phyloP scores from a whole-genome alignment of 805 yeast genomes.

The Cyberlindnera euphorbiiphila region DNA sequence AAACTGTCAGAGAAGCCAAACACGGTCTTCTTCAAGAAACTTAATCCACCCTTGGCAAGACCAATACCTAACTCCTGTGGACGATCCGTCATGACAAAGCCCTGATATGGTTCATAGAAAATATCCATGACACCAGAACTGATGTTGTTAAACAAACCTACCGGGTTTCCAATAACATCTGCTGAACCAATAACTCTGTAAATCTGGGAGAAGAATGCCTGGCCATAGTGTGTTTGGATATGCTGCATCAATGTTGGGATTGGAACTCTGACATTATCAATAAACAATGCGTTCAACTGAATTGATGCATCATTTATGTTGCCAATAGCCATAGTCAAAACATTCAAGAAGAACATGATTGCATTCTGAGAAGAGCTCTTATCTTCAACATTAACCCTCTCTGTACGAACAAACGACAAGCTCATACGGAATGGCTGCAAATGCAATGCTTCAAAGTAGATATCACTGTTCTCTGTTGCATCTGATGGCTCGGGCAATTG shows the following conservation, averaged over 20 bases:
- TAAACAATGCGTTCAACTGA: conserved; percentile 75
- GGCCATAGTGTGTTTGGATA: conserved; percentile 82
- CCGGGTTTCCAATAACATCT: conserved; percentile 95
- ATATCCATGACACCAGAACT: conserved; percentile 95
- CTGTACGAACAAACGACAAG: conserved; percentile 87
- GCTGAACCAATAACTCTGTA: conserved; percentile 95
- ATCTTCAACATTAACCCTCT: conserved; percentile 64
- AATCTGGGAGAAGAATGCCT: conserved; percentile 85
- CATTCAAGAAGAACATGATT: conserved; percentile 72
- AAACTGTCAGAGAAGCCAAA: conserved; percentile 93
- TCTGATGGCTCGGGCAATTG: conserved; percentile 67
- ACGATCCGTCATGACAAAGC: conserved; percentile 87
- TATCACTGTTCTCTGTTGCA: conserved; percentile 57
- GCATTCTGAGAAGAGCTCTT: conserved; percentile 59
- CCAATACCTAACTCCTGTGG: conserved; percentile 97
- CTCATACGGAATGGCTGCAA: conserved; percentile 89
- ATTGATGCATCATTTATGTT: conserved; percentile 97
- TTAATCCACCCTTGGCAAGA: conserved; percentile 90
- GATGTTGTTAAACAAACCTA: conserved; percentile 88
- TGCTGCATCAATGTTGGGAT: conserved; percentile 66
- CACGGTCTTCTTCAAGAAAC: conserved; percentile 90
- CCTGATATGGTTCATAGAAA: conserved; percentile 96
- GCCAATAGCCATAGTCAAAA: conserved; percentile 94
- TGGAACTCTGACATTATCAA: conserved; percentile 89
- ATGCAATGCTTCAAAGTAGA: conserved; percentile 89